A percentile compares a stretch with the other conserved stretches of the same genome.
phyloP scores from a whole-genome alignment of 164 flowering plant genomes.

The Paratinospora sagittata region DNA sequence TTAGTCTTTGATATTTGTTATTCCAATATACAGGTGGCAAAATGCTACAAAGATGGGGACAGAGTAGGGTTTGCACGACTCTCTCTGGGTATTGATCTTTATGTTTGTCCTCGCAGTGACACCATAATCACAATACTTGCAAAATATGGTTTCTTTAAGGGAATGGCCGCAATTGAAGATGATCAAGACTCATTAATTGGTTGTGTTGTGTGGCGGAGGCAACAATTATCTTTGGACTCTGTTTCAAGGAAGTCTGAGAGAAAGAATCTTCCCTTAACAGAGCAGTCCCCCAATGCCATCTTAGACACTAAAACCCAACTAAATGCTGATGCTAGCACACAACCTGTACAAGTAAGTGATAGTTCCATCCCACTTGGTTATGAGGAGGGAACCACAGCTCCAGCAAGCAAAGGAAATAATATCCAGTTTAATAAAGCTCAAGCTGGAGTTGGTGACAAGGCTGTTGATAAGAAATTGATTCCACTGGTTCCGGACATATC shows the following conservation, averaged over 20 bases:
- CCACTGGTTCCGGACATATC: conserved; percentile 6
- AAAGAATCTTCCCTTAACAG: conserved; percentile 10
- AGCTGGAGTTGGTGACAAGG: conserved; percentile 1
- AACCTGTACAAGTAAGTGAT: conserved; percentile 12
- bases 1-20: conserved; percentile 1
- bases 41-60: conserved; percentile 31
- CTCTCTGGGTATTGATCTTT: conserved; percentile 39
- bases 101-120: conserved; percentile 53
- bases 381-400: neutral
- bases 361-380: conserved; percentile 11
- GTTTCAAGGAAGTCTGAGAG: conserved; percentile 22
- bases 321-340: conserved; percentile 5
- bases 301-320: conserved; percentile 12
- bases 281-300: conserved; percentile 17
- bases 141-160: conserved; percentile 61
- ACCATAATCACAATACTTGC: conserved; percentile 49
- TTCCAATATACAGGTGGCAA: conserved; percentile 34
- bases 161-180: conserved; percentile 44
- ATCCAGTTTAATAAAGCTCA: conserved; percentile 7
- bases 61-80: conserved; percentile 49
- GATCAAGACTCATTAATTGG: conserved; percentile 41
- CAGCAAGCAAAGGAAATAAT: conserved; percentile 15
- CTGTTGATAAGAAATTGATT: conserved; percentile 2
- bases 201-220: conserved; percentile 59
- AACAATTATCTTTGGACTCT: conserved; percentile 18